Percentiles rank a stretch among this genome's conserved stretches.
Conservation (phyloP, 805 yeast genomes). For the Komagataella populi region DNA sequence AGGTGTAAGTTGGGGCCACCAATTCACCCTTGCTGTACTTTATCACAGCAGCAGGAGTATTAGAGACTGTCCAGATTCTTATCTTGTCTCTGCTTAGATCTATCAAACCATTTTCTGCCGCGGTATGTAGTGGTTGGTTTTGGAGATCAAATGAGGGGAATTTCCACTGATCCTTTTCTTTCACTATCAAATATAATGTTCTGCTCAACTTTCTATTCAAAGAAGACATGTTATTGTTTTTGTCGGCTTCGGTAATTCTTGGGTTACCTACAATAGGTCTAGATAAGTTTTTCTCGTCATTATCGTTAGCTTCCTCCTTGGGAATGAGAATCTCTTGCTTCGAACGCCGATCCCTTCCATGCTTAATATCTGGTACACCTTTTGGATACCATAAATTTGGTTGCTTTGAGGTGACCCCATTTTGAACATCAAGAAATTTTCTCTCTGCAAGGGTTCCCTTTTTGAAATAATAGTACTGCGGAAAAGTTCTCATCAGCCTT, state of each 20-base stretch:
- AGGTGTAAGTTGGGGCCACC: constrained; percentile 9
- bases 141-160: constrained; percentile 61
- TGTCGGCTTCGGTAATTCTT: constrained; percentile 70
- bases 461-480: constrained; percentile 82
- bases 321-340: constrained; percentile 76
- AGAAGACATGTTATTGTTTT: constrained; percentile 41
- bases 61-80: constrained; percentile 86
- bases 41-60: constrained; percentile 67
- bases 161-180: constrained; percentile 42
- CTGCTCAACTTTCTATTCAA: constrained; percentile 71
- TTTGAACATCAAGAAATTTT: constrained; percentile 61
- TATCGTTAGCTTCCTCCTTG: constrained; percentile 31
- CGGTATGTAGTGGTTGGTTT: constrained; percentile 44
- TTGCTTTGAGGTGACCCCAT: constrained; percentile 57
- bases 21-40: constrained; percentile 21
- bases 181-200: constrained; percentile 65
- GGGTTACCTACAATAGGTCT: constrained; percentile 60
- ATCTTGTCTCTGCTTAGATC: constrained; percentile 59
- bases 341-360: constrained; percentile 76
- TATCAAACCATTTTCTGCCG: constrained; percentile 66
- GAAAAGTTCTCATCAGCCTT: constrained; percentile 95
- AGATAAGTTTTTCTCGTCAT: constrained; percentile 35
- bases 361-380: constrained; percentile 78
- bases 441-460: constrained; percentile 84
- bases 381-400: constrained; percentile 69